Base-by-base conservation (phyloP, 1,139 yeast species). In the Kurtzmaniella quercitrusa region DNA sequence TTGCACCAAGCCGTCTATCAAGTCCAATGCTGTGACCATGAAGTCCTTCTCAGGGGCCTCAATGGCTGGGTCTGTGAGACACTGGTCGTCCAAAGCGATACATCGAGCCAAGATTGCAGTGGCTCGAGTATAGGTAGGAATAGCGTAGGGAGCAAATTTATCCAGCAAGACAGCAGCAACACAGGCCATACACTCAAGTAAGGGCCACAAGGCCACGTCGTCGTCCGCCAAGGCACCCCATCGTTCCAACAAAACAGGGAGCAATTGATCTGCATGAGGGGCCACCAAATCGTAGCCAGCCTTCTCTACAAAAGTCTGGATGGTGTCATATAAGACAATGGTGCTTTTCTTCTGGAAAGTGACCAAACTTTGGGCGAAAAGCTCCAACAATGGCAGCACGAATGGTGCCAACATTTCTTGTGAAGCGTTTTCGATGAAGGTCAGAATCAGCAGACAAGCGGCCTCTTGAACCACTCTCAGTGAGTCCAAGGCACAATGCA, bases 401-500 rank as follows among this genome's bases (percentile, higher is more conserved):
- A 68, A 70, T 39, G 53, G 57, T 47, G 75, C 84, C 48, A 87
- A 71, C 46, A 85, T 73, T 2, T 83, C 81, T 1, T 79, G 58
- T 46, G 88, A 90, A 17, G 94, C 76, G 48, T 77, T 81, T 58
- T 91, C 97, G 41, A 91, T 81, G 49, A 90, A 85, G 42, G 83
- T 82, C 1, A 96, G 84, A 42, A 93, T 75, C 9, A 96, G 88
- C 38, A 91, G 81, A 56, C 96, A 88, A 1, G 96, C 97, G 42
- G 96, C 85, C 57, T 90, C 95, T 66, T 93, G 98, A 14, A 93
- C 98, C 48, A 86, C 88, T 59, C 91, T 91, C 66, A 89, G 89
- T 45, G 72, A 74, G 62, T 93, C 98, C 52, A 89, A 68, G 29
- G 88, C 82, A 62, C 94, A 85, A 42, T 65, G 68, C 57, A 93